Evolutionary conservation across 768 basidiomycete species (phyloP).

Genomic region (Mycena rebaudengoi): DNA sequence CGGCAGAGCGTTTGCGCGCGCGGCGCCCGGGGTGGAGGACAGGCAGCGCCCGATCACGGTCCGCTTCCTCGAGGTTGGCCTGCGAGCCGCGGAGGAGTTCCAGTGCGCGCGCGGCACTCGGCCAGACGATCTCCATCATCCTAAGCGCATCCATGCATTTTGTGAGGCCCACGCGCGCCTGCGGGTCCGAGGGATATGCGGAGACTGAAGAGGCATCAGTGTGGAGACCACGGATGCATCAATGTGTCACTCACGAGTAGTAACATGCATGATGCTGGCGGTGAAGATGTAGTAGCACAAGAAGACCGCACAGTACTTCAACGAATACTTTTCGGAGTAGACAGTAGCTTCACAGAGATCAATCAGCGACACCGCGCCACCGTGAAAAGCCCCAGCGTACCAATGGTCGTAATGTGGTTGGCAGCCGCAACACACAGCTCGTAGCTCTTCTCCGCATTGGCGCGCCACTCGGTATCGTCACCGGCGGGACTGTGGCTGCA

Average conservation of each 20-base stretch:
- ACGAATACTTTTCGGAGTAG: constrained; percentile 69
- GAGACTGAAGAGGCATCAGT: constrained; percentile 54
- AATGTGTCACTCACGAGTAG: constrained; percentile 59
- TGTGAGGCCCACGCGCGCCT: constrained; percentile 67
- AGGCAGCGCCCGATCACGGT: too few species aligned
- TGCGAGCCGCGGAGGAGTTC: constrained; percentile 77
- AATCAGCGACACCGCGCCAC: neutral
- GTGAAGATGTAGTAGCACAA: constrained; percentile 84
- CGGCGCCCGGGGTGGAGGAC: too few species aligned
- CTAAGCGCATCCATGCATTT: constrained; percentile 74
- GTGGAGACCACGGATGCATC: neutral
- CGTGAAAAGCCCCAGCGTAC: constrained; percentile 47
- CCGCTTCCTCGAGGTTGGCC: constrained; percentile 40
- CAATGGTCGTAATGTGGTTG: constrained; percentile 79
- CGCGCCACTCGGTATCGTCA: constrained; percentile 63
- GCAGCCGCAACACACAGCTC: constrained; percentile 80
- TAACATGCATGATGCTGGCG: constrained; percentile 82
- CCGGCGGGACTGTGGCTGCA: constrained; percentile 40
- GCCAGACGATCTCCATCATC: constrained; percentile 78
- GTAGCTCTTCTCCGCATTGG: constrained; percentile 68
- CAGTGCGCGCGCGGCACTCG: constrained; percentile 76
- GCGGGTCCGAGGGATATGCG: constrained; percentile 71
- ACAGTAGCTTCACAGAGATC: constrained; percentile 50
- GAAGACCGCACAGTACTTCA: constrained; percentile 72
- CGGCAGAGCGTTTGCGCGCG: constrained; percentile 64